Conservation (phyloP, 805 yeast species). For the Candida boidinii region DNA sequence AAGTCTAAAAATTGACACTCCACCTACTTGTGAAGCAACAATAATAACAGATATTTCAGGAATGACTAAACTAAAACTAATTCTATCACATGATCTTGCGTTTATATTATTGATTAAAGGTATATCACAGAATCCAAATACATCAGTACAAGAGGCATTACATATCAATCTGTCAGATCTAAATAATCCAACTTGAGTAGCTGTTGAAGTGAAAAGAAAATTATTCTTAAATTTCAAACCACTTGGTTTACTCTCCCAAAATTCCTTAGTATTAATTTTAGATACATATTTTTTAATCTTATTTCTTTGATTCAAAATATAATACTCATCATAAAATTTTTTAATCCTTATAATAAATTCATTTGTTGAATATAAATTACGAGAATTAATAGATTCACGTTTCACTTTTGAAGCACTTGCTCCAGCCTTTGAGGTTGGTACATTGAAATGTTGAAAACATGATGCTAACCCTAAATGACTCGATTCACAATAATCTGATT, state of each 20-base stretch:
- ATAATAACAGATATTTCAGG: slow-evolving; percentile 32
- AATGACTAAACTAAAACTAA: slow-evolving; percentile 23
- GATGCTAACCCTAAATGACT: slow-evolving; percentile 33
- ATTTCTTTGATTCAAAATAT: slow-evolving; percentile 13
- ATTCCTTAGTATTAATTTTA: slow-evolving; percentile 16
- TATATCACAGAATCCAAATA: slow-evolving; percentile 26
- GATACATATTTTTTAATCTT: slow-evolving; percentile 14
- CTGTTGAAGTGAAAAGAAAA: slow-evolving; percentile 36
- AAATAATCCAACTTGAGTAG: slow-evolving; percentile 34
- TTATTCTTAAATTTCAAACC: slow-evolving; percentile 17
- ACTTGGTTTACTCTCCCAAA: slow-evolving; percentile 18
- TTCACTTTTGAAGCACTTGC: slow-evolving; percentile 2
- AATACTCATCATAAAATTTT: slow-evolving; percentile 22
- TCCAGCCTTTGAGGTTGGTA: slow-evolving; percentile 12
- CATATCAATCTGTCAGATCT: slow-evolving; percentile 37
- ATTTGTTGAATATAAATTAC: no score
- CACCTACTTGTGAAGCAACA: slow-evolving; percentile 35
- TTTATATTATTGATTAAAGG: slow-evolving; percentile 10
- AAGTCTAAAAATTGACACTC: slow-evolving; percentile 32
- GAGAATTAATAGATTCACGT: no score
- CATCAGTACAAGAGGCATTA: slow-evolving; percentile 33
- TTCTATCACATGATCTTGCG: slow-evolving; percentile 25
- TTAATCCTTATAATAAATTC: no score
- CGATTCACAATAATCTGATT: slow-evolving; percentile 30
- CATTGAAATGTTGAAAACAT: slow-evolving; percentile 18